Percentiles rank a stretch among this genome's conserved stretches.
phyloP scores from a whole-genome alignment of 23 red algal species.

The Pyropia haitanensis region DNA sequence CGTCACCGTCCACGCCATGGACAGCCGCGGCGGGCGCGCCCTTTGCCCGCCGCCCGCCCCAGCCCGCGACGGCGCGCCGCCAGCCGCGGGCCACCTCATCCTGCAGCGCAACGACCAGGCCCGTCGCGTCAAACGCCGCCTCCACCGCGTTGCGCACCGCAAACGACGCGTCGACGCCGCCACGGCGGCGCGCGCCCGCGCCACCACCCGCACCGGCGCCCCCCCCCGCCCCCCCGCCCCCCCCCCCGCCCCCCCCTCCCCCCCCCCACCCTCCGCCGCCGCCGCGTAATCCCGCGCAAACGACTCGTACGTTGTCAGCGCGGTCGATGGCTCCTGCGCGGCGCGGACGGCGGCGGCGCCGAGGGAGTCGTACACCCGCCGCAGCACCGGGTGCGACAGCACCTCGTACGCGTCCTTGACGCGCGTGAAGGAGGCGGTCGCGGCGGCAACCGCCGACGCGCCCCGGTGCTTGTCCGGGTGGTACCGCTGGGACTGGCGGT shows the following conservation, averaged over 20 bases:
- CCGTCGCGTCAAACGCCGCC: constrained; percentile 48
- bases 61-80: neutral
- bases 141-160: constrained; percentile 48
- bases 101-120: constrained; percentile 46
- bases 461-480: constrained; percentile 91
- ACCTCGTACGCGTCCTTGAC: constrained; percentile 98
- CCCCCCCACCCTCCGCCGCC: neutral
- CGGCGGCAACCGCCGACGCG: constrained; percentile 40
- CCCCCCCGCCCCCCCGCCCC: constrained; percentile 23
- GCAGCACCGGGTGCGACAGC: constrained; percentile 65
- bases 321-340: constrained; percentile 29
- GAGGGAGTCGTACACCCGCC: constrained; percentile 82
- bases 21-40: too few species aligned
- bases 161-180: constrained; percentile 45
- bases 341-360: constrained; percentile 66
- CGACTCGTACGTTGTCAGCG: constrained; percentile 40
- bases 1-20: too few species aligned
- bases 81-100: constrained; percentile 16
- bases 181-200: constrained; percentile 8
- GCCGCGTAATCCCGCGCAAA: constrained; percentile 5
- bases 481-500: constrained; percentile 59
- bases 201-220: neutral
- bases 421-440: constrained; percentile 80
- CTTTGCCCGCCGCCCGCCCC: neutral
- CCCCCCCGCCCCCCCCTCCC: constrained; percentile 1